Evolutionary conservation across 1,284 basidiomycete species (phyloP).

Genomic region (Ganoderma sinense): DNA sequence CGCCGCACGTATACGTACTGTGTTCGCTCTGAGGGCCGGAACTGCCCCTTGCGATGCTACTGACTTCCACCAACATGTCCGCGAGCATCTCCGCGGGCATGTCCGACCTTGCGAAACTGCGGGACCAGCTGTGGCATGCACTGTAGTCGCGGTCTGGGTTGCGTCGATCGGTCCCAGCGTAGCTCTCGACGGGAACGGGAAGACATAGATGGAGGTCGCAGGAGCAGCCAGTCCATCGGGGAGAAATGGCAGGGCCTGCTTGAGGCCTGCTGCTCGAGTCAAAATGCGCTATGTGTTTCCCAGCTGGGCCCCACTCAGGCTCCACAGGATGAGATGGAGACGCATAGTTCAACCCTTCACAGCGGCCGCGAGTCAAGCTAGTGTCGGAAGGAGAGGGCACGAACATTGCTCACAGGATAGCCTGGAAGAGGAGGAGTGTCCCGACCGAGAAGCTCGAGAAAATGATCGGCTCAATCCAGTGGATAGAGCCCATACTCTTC

Average conservation of each 20-base stretch:
- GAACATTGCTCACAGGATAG: constrained; percentile 14
- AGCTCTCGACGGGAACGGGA: constrained; percentile 51
- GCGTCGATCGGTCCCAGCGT: constrained; percentile 49
- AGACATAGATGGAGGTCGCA: constrained; percentile 48
- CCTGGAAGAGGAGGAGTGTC: constrained; percentile 44
- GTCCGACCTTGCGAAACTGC: not conserved
- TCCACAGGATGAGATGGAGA: no score
- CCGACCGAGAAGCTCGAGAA: constrained; percentile 35
- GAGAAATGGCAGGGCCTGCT: no score
- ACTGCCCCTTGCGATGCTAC: constrained; percentile 25
- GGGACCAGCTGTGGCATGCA: constrained; percentile 60
- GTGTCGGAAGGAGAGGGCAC: not conserved
- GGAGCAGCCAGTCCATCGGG: no score
- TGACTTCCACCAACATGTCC: constrained; percentile 28
- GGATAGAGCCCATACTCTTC: constrained; percentile 42
- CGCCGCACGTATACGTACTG: constrained; percentile 19
- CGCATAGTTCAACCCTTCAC: constrained; percentile 1
- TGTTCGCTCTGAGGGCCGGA: constrained; percentile 24
- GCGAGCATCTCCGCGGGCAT: no score
- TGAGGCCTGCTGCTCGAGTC: no score
- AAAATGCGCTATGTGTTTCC: no score
- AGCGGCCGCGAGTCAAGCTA: not conserved
- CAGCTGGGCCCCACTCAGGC: no score
- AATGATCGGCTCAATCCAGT: constrained; percentile 42
- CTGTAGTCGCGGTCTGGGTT: constrained; percentile 49